Evolutionary conservation across 768 basidiomycete species (phyloP).

Genomic region (Lactarius deliciosus): DNA sequence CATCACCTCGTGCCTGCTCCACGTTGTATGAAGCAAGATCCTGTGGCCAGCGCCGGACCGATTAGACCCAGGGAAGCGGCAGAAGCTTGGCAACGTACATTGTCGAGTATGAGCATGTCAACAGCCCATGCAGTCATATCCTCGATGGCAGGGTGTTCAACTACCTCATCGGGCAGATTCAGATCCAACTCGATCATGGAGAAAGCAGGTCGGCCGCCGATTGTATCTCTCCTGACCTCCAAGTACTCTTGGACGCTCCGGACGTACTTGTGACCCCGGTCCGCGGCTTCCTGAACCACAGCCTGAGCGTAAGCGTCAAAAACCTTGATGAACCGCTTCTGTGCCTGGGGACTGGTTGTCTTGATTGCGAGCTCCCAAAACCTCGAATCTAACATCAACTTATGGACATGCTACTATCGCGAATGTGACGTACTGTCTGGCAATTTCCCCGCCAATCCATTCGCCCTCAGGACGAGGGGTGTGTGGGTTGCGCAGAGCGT

Average conservation of each 20-base stretch:
- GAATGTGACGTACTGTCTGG: constrained; percentile 19
- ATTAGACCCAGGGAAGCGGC: not conserved
- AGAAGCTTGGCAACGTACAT: not conserved
- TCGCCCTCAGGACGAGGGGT: constrained; percentile 21
- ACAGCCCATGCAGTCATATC: not conserved
- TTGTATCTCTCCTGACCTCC: not conserved
- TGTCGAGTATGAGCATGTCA: constrained; percentile 9
- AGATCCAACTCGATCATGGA: constrained; percentile 2
- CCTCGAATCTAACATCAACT: not conserved
- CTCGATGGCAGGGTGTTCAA: constrained; percentile 4
- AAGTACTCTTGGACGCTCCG: constrained; percentile 13
- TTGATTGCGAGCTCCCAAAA: constrained; percentile 24
- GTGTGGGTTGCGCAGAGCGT: not conserved
- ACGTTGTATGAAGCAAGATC: constrained; percentile 35
- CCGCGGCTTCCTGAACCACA: not conserved
- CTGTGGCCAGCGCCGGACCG: constrained; percentile 15
- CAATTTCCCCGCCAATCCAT: constrained; percentile 21
- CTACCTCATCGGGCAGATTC: constrained; percentile 6
- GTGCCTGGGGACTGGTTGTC: constrained; percentile 12
- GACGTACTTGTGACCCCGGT: not conserved
- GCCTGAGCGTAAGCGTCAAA: not conserved
- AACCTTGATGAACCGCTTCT: constrained; percentile 13
- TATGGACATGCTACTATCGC: not conserved
- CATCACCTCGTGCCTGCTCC: constrained; percentile 38
- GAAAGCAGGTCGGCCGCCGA: not conserved